Base-by-base conservation (phyloP, 257 asterid genomes). In the Mitragyna speciosa region DNA sequence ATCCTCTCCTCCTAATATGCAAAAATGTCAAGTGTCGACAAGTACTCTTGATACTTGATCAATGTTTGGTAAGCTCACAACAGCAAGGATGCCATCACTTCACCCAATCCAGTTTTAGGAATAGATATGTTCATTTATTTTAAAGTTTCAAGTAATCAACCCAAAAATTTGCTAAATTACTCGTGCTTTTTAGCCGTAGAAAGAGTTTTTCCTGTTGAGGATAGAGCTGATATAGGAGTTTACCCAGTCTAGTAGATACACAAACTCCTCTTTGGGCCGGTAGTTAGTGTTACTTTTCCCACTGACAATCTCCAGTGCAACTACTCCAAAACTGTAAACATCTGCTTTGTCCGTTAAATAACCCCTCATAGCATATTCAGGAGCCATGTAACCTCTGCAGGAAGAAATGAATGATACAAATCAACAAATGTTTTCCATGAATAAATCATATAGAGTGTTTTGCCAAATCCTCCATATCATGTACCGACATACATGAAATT, bases 181-280 rank as follows among this genome's bases (percentile, higher is more conserved):
- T 47, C 43, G 19, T 73, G 24, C n/a, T 72, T 20, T 41, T 43
- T 26, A 73, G 66, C 24, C 19, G 36, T 24, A 30, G 11, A 5
- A 64, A 47, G 48, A n/a, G 58, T 4, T 54, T 19, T 45, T 5
- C 16, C 19, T 26, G 26, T 28, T 30, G 7, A 36, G 28, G 63
- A 48, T 45, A 63, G 26, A 64, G 67, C 3, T 30, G 15, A 69
- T 61, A 51, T 7, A 52, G 48, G 71, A 56, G 47, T 16, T 84
- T 87, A 87, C 90, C 90, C 90, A 87, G 61, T 87, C 88, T 80
- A 87, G 90, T 70, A 87, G 90, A 83, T 87, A 87, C 7, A 87
- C 90, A 83, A 87, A 87, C 76, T 87, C 90, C 82, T 87, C 90
- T 78, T 83, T 87, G 16, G 90, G 90, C 79, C 87, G 80, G 83